These are phyloP conservation scores for Paracorniculantispora psalliotae DNA, from an alignment of 2,329 filamentous ascomycete species.

Conservation along the genomic window DNA sequence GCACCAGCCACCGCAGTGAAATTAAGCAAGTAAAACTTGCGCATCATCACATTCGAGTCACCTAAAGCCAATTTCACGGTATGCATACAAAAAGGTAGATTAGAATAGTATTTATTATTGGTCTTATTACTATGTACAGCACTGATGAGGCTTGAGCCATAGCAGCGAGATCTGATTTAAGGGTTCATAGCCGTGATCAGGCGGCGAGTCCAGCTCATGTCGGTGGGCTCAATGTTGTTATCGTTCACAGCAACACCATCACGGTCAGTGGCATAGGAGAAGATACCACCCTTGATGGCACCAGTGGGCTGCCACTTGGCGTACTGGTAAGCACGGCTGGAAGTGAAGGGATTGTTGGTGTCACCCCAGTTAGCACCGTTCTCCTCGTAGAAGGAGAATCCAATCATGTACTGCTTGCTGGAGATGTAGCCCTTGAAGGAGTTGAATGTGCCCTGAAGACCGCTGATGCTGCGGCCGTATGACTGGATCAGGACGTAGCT, in stretches of 20 bases:
- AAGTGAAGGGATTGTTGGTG: conserved; percentile 2
- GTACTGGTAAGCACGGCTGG: conserved; percentile 9
- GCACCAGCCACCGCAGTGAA: no score
- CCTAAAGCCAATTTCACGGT: no score
- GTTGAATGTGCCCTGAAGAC: conserved; percentile 7
- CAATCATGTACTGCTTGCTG: conserved; percentile 11
- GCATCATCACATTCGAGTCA: no score
- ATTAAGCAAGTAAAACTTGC: no score
- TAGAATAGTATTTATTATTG: not conserved
- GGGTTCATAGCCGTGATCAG: conserved; percentile 12
- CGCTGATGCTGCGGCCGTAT: conserved; percentile 8
- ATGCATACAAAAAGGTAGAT: not conserved
- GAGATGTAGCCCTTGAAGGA: conserved; percentile 3
- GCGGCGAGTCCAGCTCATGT: conserved; percentile 5
- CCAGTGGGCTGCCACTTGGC: conserved; percentile 12
- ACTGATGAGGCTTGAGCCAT: not conserved
- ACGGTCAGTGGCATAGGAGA: conserved; percentile 13
- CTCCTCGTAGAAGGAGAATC: conserved; percentile 14
- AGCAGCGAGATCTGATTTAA: not conserved
- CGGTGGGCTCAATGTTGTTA: not conserved
- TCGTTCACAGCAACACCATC: conserved; percentile 8
- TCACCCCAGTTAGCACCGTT: conserved; percentile 6
- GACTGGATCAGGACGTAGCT: conserved; percentile 13
- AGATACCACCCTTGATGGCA: conserved; percentile 11
- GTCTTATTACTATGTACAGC: not conserved